Conservation (phyloP, 2,329 filamentous ascomycete species). For the Juglanconis oblonga region DNA sequence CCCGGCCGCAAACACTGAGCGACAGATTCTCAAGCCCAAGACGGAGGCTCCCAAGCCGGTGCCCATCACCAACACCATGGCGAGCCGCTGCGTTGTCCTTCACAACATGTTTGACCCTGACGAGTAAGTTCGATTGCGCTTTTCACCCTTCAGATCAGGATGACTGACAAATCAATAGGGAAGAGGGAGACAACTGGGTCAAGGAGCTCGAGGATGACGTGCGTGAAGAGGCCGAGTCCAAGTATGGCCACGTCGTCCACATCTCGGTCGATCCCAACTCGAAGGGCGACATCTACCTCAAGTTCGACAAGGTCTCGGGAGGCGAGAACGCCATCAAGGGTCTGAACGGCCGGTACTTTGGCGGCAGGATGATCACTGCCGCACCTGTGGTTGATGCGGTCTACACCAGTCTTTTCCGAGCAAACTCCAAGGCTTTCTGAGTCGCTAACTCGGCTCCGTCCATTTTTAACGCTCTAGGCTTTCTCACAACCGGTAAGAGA, state of each 20-base stretch:
- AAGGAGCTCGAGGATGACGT: conserved; percentile 95
- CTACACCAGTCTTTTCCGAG: conserved; percentile 89
- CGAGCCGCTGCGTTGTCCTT: conserved; percentile 88
- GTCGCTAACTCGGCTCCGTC: conserved; percentile 54
- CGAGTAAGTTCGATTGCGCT: conserved; percentile 62
- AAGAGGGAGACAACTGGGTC: conserved; percentile 83
- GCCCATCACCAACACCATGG: conserved; percentile 84
- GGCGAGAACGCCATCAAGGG: conserved; percentile 98
- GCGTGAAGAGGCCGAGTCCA: conserved; percentile 84
- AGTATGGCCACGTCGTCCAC: conserved; percentile 97
- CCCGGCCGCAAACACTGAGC: conserved; percentile 63
- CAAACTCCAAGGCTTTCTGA: conserved; percentile 78
- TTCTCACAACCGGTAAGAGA: conserved; percentile 23
- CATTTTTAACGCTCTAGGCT: conserved; percentile 47
- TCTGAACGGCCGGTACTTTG: conserved; percentile 95
- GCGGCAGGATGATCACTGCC: conserved; percentile 86
- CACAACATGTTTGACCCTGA: conserved; percentile 93
- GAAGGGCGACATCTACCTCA: conserved; percentile 94
- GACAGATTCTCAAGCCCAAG: conserved; percentile 73
- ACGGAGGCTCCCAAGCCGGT: conserved; percentile 69
- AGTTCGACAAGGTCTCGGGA: conserved; percentile 93
- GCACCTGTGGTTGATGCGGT: conserved; percentile 96
- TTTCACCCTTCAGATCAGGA: not conserved
- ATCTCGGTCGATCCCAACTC: conserved; percentile 92
- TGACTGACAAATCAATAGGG: conserved; percentile 53